phyloP scores from a whole-genome alignment of 495 filamentous ascomycete genomes.

The Bryoglossum gracile region DNA sequence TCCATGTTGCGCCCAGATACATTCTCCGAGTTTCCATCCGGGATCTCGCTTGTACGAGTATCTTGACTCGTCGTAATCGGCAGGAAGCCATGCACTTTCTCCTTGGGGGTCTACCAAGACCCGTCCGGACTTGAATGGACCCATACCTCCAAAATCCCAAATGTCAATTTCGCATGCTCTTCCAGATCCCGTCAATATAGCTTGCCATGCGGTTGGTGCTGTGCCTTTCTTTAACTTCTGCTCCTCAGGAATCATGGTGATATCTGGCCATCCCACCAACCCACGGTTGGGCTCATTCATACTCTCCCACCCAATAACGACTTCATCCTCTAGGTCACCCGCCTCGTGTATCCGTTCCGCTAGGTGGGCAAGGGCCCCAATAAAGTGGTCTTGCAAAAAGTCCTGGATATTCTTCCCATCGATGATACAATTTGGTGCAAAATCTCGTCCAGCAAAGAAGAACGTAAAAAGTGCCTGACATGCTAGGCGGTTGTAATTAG shows the following conservation, averaged over 20 bases:
- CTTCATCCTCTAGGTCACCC: constrained; percentile 76
- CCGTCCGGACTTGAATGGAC: constrained; percentile 80
- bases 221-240: constrained; percentile 92
- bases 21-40: constrained; percentile 85
- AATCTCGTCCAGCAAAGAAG: constrained; percentile 89
- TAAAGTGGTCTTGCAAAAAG: constrained; percentile 82
- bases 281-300: constrained; percentile 93
- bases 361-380: constrained; percentile 70
- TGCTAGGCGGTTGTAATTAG: constrained; percentile 84
- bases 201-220: constrained; percentile 90
- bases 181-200: constrained; percentile 83
- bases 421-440: constrained; percentile 93
- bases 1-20: constrained; percentile 94
- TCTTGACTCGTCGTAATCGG: constrained; percentile 69
- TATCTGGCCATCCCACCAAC: constrained; percentile 76
- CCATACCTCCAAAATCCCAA: constrained; percentile 90
- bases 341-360: constrained; percentile 83
- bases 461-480: constrained; percentile 89
- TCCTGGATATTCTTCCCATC: constrained; percentile 95
- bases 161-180: constrained; percentile 81
- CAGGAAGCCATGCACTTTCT: constrained; percentile 73
- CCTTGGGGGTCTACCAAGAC: constrained; percentile 84
- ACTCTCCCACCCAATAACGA: constrained; percentile 93
- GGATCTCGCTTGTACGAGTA: constrained; percentile 90
- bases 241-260: constrained; percentile 73